Conservation (phyloP, 2,329 filamentous ascomycete species). For the Neonectria faginata region DNA sequence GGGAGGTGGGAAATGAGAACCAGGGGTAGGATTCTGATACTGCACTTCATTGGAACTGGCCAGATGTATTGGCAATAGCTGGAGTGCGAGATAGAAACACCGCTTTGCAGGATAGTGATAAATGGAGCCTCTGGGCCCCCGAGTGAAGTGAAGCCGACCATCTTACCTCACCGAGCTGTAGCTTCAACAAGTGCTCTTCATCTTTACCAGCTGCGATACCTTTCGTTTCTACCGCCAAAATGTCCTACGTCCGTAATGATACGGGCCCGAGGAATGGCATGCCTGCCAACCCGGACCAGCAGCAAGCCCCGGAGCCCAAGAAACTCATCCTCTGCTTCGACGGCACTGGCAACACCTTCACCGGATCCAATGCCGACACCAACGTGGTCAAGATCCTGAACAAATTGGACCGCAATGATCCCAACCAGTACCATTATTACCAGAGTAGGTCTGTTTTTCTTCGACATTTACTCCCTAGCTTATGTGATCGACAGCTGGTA, state of each 20-base stretch:
- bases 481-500: slow-evolving; percentile 52
- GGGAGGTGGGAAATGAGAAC: not conserved
- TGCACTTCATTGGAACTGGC: not conserved
- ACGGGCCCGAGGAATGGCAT: not conserved
- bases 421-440: slow-evolving; percentile 62
- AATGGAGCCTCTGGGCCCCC: slow-evolving; percentile 1
- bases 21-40: not conserved
- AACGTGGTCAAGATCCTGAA: slow-evolving; percentile 65
- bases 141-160: not conserved
- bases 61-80: not conserved
- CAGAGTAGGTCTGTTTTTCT: slow-evolving; percentile 52
- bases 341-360: slow-evolving; percentile 61
- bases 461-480: not conserved
- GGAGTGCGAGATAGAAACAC: not conserved
- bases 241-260: slow-evolving; percentile 5
- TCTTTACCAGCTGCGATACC: not conserved
- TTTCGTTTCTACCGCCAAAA: not conserved
- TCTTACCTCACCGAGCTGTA: not conserved
- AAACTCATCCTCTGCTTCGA: slow-evolving; percentile 63
- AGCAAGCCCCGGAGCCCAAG: slow-evolving; percentile 42
- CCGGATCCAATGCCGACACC: slow-evolving; percentile 60
- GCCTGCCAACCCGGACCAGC: not conserved
- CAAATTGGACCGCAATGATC: slow-evolving; percentile 58
- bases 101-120: not conserved
- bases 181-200: not conserved